Percentiles rank a stretch among this genome's conserved stretches.
These are phyloP conservation scores for Maudiozyma pseudohumilis DNA, from an alignment of 805 yeast genomes.

Conservation along the genomic window DNA sequence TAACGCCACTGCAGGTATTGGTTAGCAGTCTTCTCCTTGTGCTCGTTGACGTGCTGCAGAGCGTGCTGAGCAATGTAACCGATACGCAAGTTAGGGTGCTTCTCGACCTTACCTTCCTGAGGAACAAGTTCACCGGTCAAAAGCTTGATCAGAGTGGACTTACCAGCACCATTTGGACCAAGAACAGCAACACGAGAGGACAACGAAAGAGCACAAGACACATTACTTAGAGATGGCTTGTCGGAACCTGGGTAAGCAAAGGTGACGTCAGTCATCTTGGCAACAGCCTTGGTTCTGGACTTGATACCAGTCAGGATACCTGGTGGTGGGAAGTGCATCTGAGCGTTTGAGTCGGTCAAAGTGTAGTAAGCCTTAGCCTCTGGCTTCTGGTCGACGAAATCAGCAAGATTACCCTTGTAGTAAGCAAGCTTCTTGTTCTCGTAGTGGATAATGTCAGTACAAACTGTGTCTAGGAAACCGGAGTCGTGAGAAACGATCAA, in stretches of 20 bases:
- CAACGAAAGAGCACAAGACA: conserved; percentile 82
- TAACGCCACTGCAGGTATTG: conserved; percentile 98
- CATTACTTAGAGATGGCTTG: conserved; percentile 69
- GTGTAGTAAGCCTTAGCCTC: conserved; percentile 96
- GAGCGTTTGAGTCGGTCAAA: conserved; percentile 80
- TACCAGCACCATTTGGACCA: conserved; percentile 99
- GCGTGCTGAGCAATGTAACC: conserved; percentile 99
- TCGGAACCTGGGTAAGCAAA: conserved; percentile 84
- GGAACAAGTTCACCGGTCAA: conserved; percentile 90
- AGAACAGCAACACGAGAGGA: conserved; percentile 95
- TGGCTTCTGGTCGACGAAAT: conserved; percentile 83
- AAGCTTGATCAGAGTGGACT: conserved; percentile 87
- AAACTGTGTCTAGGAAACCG: conserved; percentile 88
- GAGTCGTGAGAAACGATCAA: conserved; percentile 97
- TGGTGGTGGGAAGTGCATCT: conserved; percentile 98
- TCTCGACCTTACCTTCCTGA: conserved; percentile 80
- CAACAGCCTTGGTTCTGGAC: conserved; percentile 89
- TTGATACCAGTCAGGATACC: conserved; percentile 96
- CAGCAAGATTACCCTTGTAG: conserved; percentile 92
- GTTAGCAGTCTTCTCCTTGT: conserved; percentile 94
- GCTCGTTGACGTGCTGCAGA: conserved; percentile 91
- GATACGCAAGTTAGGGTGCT: conserved; percentile 95
- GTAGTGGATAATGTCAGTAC: conserved; percentile 94
- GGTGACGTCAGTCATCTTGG: conserved; percentile 74
- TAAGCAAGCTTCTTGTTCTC: conserved; percentile 90